These are phyloP conservation scores for Amaranthus cruentus DNA, from an alignment of 148 eudicot species.

Conservation along the genomic window DNA sequence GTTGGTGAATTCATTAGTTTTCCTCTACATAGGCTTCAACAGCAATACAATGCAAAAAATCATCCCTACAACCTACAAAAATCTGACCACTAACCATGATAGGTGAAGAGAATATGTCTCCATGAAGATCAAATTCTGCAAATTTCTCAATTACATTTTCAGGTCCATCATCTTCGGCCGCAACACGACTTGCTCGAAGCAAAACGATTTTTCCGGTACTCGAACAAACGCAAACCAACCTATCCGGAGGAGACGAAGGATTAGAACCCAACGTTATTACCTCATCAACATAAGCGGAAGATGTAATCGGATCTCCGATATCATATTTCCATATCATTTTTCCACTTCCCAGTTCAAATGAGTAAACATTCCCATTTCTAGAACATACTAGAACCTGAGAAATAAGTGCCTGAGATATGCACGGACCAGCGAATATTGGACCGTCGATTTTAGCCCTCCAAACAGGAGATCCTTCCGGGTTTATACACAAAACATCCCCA, in stretches of 20 bases:
- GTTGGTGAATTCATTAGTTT: conserved; percentile 13
- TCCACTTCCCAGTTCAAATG: conserved; percentile 57
- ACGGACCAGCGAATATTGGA: conserved; percentile 85
- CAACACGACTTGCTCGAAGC: conserved; percentile 28
- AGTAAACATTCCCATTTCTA: conserved; percentile 68
- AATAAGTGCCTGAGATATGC: conserved; percentile 41
- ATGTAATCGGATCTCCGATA: conserved; percentile 66
- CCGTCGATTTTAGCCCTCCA: conserved; percentile 71
- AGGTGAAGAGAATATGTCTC: conserved; percentile 84
- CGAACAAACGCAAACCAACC: conserved; percentile 66
- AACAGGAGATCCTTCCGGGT: conserved; percentile 43
- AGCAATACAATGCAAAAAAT: conserved; percentile 57
- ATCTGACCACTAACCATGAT: conserved; percentile 82
- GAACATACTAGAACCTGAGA: conserved; percentile 72
- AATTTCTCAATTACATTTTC: conserved; percentile 40
- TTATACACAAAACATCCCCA: conserved; percentile 61
- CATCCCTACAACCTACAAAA: conserved; percentile 92
- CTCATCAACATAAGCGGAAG: conserved; percentile 85
- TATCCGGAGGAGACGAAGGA: conserved; percentile 32
- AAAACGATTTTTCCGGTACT: conserved; percentile 62
- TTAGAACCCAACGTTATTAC: conserved; percentile 37
- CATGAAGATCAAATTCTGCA: conserved; percentile 56
- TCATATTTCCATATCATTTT: conserved; percentile 58
- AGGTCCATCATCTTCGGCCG: conserved; percentile 13
- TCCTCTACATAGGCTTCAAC: conserved; percentile 21